A percentile compares a stretch with the other conserved stretches of the same genome.
phyloP scores from a whole-genome alignment of 768 basidiomycete species.

The Hydnum rufescens region DNA sequence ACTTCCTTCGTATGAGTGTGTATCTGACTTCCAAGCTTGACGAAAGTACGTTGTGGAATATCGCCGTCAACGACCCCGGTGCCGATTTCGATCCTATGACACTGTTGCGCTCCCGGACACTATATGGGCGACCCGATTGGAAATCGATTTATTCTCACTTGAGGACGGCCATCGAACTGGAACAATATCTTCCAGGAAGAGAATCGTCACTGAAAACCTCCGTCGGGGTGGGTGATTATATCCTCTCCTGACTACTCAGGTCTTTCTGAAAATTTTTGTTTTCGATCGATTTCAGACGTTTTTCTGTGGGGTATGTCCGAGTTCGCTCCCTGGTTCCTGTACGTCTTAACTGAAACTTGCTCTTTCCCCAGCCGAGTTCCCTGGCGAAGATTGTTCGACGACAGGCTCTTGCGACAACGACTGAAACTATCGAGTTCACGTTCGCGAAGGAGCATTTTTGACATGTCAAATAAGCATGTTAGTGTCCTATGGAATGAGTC shows the following conservation, averaged over 20 bases:
- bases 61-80: slow-evolving; percentile 70
- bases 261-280: background rate
- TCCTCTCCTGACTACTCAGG: slow-evolving; percentile 18
- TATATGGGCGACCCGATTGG: slow-evolving; percentile 88
- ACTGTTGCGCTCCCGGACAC: slow-evolving; percentile 68
- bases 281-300: slow-evolving; percentile 28
- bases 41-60: slow-evolving; percentile 82
- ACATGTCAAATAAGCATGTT: too few species aligned
- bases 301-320: slow-evolving; percentile 45
- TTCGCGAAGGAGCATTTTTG: slow-evolving; percentile 47
- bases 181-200: slow-evolving; percentile 61
- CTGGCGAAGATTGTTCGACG: slow-evolving; percentile 62
- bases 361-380: slow-evolving; percentile 25
- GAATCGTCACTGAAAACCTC: slow-evolving; percentile 64
- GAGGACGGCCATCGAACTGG: slow-evolving; percentile 57
- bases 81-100: slow-evolving; percentile 80
- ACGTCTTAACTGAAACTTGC: background rate
- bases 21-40: slow-evolving; percentile 75
- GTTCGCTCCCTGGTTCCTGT: background rate
- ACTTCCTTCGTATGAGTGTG: slow-evolving; percentile 82
- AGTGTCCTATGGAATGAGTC: too few species aligned
- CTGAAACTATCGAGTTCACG: slow-evolving; percentile 42
- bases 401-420: slow-evolving; percentile 37
- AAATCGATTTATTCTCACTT: slow-evolving; percentile 58
- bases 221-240: slow-evolving; percentile 45